Base-by-base conservation (phyloP, 2,329 filamentous ascomycete species). In the Tolypocladium tropicale region DNA sequence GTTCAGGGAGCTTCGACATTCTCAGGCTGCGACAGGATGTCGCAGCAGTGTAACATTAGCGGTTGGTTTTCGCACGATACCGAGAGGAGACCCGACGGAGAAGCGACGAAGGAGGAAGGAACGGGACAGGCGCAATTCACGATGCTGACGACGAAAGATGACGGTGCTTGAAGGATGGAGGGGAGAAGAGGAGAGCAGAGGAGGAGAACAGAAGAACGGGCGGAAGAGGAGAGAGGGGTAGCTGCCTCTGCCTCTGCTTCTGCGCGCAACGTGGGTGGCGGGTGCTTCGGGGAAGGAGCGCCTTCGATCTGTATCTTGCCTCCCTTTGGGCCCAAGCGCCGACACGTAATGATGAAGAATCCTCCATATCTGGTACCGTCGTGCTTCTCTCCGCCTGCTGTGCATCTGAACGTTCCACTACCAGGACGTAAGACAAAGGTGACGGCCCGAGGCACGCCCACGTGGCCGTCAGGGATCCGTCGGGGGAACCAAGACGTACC, bases 21-120 rank as follows among this genome's bases (percentile, higher is more conserved):
- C 16, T 21, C 52, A 34, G 23, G 28, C 28, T n/a, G 37, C 25
- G 34, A 50, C 28, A 18, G 12, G 49, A 28, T 23, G 23, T 30
- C 28, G 16, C 52, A 18, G 25, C 52, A 56, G 52, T 53, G 58
- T 57, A 59, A 50, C 28, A 50, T 32, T 33, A 50, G 46, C 28
- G 46, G 10, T 50, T 50, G 28, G 18, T 50, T 33, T 32, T 9
- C 32, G 46, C 46, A 49, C 46, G 28, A 49, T 49, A 32, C 28
- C 46, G 46, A 33, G 46, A 32, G 28, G 32, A 9, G 28, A n/a
- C 16, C 25, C 21, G 3, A 9, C 12, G 21, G 50, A 5, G 21
- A 18, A 25, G 34, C 6, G 23, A 10, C 36, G 18, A 30, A 30
- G 51, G 23, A 9, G 23, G 36, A 36, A 6, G 23, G 41, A 36